Conservation (phyloP, 148 eudicot species). For the Gaultheria prostrata region DNA sequence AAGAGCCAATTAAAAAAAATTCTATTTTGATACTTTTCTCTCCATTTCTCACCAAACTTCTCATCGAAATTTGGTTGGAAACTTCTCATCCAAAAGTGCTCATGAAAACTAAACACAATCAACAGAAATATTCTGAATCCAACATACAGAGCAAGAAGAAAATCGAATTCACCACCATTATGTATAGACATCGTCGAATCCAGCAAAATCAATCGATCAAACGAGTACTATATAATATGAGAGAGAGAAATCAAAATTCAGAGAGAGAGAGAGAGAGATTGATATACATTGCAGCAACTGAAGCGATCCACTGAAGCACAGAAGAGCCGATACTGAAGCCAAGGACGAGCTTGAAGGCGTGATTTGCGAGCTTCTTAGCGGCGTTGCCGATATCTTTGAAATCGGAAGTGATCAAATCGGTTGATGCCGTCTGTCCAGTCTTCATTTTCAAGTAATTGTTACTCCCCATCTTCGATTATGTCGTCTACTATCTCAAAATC, state of each 20-base stretch:
- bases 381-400: constrained; percentile 33
- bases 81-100: background rate
- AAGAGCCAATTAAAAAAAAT: too few relatives aligned
- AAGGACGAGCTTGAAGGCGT: constrained; percentile 33
- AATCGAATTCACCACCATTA: background rate
- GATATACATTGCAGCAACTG: constrained; percentile 51
- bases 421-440: constrained; percentile 22
- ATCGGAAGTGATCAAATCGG: constrained; percentile 32
- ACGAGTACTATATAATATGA: too few relatives aligned
- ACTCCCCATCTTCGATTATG: constrained; percentile 28
- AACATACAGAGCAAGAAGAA: background rate
- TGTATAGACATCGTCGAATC: background rate
- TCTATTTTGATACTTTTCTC: too few relatives aligned
- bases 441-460: constrained; percentile 42
- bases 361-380: constrained; percentile 41
- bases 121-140: background rate
- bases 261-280: background rate
- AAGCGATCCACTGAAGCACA: constrained; percentile 57
- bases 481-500: background rate
- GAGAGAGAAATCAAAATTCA: background rate
- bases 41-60: too few relatives aligned
- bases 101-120: background rate
- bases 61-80: too few relatives aligned
- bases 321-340: constrained; percentile 37
- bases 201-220: background rate